A percentile compares a stretch with the other conserved stretches of the same genome.
Conservation (phyloP, 805 yeast species). For the Lachancea meyersii region DNA sequence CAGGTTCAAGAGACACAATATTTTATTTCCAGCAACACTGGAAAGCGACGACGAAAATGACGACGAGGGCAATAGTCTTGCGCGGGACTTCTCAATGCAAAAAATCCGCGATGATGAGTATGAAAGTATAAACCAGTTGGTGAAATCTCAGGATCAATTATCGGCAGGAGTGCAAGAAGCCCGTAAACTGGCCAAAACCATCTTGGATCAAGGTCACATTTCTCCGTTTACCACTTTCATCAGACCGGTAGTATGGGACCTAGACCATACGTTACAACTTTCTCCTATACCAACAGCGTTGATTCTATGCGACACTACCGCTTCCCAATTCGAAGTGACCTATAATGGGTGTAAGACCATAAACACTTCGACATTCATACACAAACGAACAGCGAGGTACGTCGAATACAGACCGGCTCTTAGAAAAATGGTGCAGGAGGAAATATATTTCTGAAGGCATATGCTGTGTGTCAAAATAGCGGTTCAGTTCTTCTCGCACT, state of each 20-base stretch:
- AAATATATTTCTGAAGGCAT: slow-evolving; percentile 34
- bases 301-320: slow-evolving; percentile 62
- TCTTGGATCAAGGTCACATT: slow-evolving; percentile 80
- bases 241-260: slow-evolving; percentile 63
- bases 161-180: slow-evolving; percentile 48
- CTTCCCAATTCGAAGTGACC: slow-evolving; percentile 65
- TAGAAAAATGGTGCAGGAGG: slow-evolving; percentile 46
- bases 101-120: slow-evolving; percentile 23
- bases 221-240: slow-evolving; percentile 66
- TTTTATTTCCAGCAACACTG: slow-evolving; percentile 41
- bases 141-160: slow-evolving; percentile 31
- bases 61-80: slow-evolving; percentile 16
- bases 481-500: slow-evolving; percentile 2
- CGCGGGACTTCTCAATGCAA: slow-evolving; percentile 8
- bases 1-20: slow-evolving; percentile 64
- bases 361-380: slow-evolving; percentile 58
- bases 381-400: slow-evolving; percentile 50
- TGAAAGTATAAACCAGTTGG: slow-evolving; percentile 25
- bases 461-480: neutral
- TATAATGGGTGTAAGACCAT: slow-evolving; percentile 78
- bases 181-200: slow-evolving; percentile 66
- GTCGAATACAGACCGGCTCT: slow-evolving; percentile 65
- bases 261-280: slow-evolving; percentile 61
- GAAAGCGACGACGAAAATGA: slow-evolving; percentile 27
- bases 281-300: slow-evolving; percentile 71